Conservation (phyloP, 2,329 filamentous ascomycete species). For the Ophiostoma sp. region DNA sequence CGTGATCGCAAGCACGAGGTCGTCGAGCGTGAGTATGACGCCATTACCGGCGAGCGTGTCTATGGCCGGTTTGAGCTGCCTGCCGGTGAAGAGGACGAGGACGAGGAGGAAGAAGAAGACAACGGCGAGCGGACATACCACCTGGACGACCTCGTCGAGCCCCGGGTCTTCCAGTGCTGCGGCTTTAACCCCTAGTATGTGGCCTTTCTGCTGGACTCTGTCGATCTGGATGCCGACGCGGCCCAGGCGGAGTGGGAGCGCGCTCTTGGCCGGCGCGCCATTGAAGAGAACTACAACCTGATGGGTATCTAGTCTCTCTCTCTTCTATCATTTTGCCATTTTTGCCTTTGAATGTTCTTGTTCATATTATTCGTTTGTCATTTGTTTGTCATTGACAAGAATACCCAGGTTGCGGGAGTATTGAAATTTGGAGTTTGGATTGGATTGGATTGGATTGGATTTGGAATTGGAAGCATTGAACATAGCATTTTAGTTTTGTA, state of each 20-base stretch:
- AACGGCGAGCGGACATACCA: conserved; percentile 55
- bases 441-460: no score
- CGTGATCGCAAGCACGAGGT: conserved; percentile 57
- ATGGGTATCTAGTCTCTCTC: neutral
- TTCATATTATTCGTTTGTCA: neutral
- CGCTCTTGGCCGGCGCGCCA: neutral
- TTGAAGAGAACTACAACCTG: neutral
- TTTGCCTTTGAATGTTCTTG: neutral
- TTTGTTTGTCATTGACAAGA: neutral
- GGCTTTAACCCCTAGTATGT: conserved; percentile 1
- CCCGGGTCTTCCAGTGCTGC: conserved; percentile 42
- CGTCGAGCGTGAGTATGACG: conserved; percentile 57
- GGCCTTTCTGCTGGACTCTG: neutral
- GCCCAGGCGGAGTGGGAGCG: conserved; percentile 2
- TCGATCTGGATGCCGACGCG: neutral
- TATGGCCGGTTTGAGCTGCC: conserved; percentile 77
- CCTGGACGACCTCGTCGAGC: conserved; percentile 61
- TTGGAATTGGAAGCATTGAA: neutral
- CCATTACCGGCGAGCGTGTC: conserved; percentile 62
- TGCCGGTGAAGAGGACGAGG: conserved; percentile 48
- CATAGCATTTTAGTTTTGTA: neutral
- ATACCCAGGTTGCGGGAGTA: conserved; percentile 12
- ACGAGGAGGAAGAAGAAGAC: conserved; percentile 40
- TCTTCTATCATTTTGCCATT: neutral
- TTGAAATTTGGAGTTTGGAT: neutral